Evolutionary conservation across 2,329 filamentous ascomycete species (phyloP), one percentile per base, ranked within the genome.

Genomic region (Pyrenophora tritici-repentis): DNA sequence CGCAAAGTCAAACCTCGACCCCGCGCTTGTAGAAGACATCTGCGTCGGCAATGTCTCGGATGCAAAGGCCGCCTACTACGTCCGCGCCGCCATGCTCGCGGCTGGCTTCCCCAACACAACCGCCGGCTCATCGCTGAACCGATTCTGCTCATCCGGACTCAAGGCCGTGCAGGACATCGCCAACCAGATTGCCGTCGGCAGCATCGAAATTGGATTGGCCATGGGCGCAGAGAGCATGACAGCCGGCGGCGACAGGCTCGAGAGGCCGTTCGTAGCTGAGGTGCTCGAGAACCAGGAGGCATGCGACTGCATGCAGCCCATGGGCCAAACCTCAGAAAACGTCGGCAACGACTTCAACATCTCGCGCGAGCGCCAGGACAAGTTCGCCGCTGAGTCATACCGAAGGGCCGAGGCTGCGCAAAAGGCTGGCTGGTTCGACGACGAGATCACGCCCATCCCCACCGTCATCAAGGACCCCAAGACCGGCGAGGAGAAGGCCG

Each of bases 311-410:
- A 85, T 93, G 85, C 85, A 91, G 81, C 89, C 93, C 61, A 99
- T 99, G 94, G 94, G 94, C 17, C 95, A 96, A 84, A 99, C 94
- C 2, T 93, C 88, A 53, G 94, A 99, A 80, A 97, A 97, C 72
- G 91, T 99, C 22, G 91, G 88, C 65, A 85, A 85, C 41, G 94
- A 97, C 77, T 97, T 97, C 75, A 84, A 88, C 70, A 87, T 99
- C 71, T 78, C 84, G 2, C 85, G 94, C 55, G 86, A 92, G 71
- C 77, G 79, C 72, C 90, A 97, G 78, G 94, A 99, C 75, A 79
- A 82, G 61, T 97, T 86, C 73, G 90, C 94, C 0, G 89, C 89
- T 8, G 91, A 95, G 79, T 91, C 87, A 38, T 99, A 91, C 80
- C 84, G 86, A 59, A 84, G 91, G 40, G 94, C 94, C 22, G 94